Percentiles rank a stretch among this genome's conserved stretches.
Evolutionary conservation across 495 filamentous ascomycete species (phyloP).

Genomic region (Friedmanniomyces endolithicus): DNA sequence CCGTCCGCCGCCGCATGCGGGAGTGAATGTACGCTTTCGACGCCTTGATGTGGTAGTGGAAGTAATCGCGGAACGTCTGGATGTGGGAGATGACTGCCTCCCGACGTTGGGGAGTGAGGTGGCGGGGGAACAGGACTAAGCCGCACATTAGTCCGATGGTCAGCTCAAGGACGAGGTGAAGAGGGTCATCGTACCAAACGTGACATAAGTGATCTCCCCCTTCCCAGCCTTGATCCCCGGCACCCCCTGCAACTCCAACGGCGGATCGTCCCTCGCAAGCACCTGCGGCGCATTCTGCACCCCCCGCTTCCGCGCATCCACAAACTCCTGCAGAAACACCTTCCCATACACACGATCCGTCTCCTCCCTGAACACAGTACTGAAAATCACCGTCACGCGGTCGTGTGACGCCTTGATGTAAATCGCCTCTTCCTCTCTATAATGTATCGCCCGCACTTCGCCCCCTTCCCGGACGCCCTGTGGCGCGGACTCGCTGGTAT

Average conservation of each 20-base stretch:
- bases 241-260: conserved; percentile 76
- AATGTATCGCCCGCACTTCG: conserved; percentile 91
- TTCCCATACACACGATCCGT: conserved; percentile 95
- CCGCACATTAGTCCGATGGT: too few species aligned
- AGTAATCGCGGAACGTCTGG: conserved; percentile 99
- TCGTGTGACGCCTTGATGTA: conserved; percentile 97
- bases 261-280: conserved; percentile 89
- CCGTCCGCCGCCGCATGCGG: conserved; percentile 89
- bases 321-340: conserved; percentile 91
- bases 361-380: conserved; percentile 93
- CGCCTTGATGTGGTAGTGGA: conserved; percentile 99
- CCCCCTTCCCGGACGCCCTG: conserved; percentile 78
- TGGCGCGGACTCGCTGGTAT: conserved; percentile 80
- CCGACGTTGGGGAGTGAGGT: conserved; percentile 77
- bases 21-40: conserved; percentile 93
- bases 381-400: conserved; percentile 97
- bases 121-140: conserved; percentile 92
- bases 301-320: conserved; percentile 83
- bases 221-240: conserved; percentile 62
- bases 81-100: conserved; percentile 96
- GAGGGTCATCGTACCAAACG: conserved; percentile 58
- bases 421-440: conserved; percentile 98
- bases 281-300: conserved; percentile 98
- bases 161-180: background rate
- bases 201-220: conserved; percentile 89